Percentiles rank a stretch among this genome's conserved stretches.
Evolutionary conservation across 1,139 yeast species (phyloP).

Genomic region (Lodderomyces jiufengensis): DNA sequence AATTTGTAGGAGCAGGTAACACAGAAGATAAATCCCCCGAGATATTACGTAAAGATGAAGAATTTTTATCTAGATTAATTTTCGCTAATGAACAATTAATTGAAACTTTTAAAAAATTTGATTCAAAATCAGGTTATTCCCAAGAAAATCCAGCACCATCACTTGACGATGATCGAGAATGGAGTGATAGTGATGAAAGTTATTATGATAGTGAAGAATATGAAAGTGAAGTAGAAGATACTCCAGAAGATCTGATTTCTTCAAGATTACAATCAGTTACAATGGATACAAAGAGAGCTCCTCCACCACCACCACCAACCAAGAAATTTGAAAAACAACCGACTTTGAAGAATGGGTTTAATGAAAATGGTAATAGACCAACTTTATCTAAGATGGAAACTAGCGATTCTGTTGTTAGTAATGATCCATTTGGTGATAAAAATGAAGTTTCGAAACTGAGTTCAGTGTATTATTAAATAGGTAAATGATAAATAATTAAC

Average conservation of each 20-base stretch:
- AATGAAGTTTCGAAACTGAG: slow-evolving; percentile 35
- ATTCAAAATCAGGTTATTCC: slow-evolving; percentile 40
- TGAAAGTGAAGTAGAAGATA: slow-evolving; percentile 13
- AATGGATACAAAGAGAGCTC: slow-evolving; percentile 19
- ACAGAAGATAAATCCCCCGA: slow-evolving; percentile 26
- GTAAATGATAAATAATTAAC: no score
- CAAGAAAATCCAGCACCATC: slow-evolving; percentile 35
- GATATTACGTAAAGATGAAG: slow-evolving; percentile 53
- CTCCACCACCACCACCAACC: slow-evolving; percentile 35
- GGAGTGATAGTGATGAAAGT: slow-evolving; percentile 30
- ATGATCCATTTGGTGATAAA: slow-evolving; percentile 72
- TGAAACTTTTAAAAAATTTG: slow-evolving; percentile 64
- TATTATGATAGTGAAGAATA: slow-evolving; percentile 41
- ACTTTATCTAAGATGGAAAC: slow-evolving; percentile 22
- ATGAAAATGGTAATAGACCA: slow-evolving; percentile 3
- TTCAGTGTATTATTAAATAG: slow-evolving; percentile 18
- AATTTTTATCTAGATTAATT: slow-evolving; percentile 77
- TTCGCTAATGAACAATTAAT: slow-evolving; percentile 90
- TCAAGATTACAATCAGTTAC: slow-evolving; percentile 18
- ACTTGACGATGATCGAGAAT: slow-evolving; percentile 22
- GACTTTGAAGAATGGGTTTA: slow-evolving; percentile 14
- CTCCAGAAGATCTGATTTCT: slow-evolving; percentile 13
- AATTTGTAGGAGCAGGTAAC: slow-evolving; percentile 62
- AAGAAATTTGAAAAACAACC: not conserved
- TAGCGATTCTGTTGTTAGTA: slow-evolving; percentile 22